A percentile compares a stretch with the other conserved stretches of the same genome.
Conservation (phyloP, 2,329 filamentous ascomycete species). For the Fusarium udum region DNA sequence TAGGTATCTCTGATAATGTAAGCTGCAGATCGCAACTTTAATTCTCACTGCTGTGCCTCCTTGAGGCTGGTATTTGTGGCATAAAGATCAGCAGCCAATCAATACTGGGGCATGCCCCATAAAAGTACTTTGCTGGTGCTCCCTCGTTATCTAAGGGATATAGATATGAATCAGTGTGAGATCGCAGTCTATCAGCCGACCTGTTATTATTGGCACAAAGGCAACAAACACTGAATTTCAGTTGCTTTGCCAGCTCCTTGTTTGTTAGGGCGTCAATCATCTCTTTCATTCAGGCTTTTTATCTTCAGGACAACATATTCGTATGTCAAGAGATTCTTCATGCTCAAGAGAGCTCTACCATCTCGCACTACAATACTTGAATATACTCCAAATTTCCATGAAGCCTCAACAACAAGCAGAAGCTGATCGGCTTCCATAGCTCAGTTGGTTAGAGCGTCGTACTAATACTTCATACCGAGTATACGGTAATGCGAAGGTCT, state of each 20-base stretch:
- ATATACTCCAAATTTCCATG: rapidly evolving
- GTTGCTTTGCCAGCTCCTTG: neutral
- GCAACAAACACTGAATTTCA: neutral
- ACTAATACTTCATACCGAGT: conserved; percentile 41
- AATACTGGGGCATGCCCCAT: too few relatives aligned
- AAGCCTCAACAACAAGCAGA: neutral
- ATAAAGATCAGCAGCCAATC: too few relatives aligned
- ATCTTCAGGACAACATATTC: neutral
- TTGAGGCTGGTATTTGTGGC: too few relatives aligned
- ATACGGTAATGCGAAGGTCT: conserved; percentile 42
- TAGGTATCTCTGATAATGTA: too few relatives aligned
- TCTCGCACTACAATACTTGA: rapidly evolving
- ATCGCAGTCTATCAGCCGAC: neutral
- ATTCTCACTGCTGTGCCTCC: too few relatives aligned
- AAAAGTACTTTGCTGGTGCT: too few relatives aligned
- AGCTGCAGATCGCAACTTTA: too few relatives aligned
- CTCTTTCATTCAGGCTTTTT: neutral
- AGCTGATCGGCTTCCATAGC: conserved; percentile 43
- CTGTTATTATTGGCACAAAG: neutral
- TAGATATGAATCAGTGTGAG: neutral
- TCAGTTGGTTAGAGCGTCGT: conserved; percentile 46
- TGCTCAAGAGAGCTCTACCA: neutral
- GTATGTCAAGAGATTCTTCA: neutral
- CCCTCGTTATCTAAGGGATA: too few relatives aligned
- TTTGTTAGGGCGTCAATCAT: too few relatives aligned